A percentile compares a stretch with the other conserved stretches of the same genome.
These are phyloP conservation scores for Tolypocladium inflatum DNA, from an alignment of 2,329 filamentous ascomycete species.

Conservation along the genomic window DNA sequence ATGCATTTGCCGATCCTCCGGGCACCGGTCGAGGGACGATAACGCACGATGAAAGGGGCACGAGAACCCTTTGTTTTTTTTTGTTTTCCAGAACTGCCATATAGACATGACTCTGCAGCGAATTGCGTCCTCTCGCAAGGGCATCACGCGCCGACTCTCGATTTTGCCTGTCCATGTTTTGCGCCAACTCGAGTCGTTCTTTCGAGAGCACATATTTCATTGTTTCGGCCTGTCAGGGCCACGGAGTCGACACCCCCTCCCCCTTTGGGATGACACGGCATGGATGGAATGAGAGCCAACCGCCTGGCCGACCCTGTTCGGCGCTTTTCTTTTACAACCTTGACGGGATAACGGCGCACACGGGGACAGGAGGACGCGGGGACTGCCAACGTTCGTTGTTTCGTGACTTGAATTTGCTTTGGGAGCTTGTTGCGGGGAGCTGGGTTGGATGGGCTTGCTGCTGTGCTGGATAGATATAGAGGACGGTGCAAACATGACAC, in stretches of 20 bases:
- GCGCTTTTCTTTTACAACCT: constrained; percentile 1
- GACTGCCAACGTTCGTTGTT: not conserved
- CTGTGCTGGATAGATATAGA: constrained; percentile 9
- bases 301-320: not conserved
- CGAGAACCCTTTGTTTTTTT: constrained; percentile 6
- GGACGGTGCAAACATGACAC: constrained; percentile 12
- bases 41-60: constrained; percentile 9
- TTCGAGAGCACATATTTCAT: not conserved
- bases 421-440: constrained; percentile 1
- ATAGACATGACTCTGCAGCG: constrained; percentile 22
- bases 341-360: not conserved
- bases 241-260: not conserved
- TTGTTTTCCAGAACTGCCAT: constrained; percentile 6
- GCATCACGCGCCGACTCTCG: constrained; percentile 1
- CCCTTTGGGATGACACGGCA: not conserved
- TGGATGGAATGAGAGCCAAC: not conserved
- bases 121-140: constrained; percentile 9
- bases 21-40: constrained; percentile 5
- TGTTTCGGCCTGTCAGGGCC: not conserved
- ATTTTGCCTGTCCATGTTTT: constrained; percentile 5
- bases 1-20: constrained; percentile 12
- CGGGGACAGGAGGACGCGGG: not conserved
- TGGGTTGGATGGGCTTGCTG: constrained; percentile 3
- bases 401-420: not conserved
- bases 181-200: not conserved